Evolutionary conservation across 306 rosid species (phyloP).

Genomic region (Senna tora): DNA sequence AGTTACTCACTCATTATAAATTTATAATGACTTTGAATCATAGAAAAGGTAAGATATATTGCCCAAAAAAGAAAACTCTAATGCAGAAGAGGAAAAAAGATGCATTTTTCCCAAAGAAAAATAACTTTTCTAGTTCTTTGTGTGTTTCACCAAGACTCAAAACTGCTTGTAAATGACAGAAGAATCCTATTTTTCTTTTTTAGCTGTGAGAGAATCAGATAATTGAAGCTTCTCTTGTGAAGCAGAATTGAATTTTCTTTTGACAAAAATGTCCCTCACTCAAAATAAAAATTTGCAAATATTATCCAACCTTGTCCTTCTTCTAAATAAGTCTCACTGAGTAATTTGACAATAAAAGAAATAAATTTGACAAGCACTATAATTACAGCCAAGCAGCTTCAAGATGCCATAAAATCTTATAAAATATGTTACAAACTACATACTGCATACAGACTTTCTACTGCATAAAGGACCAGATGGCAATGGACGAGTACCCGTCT

Average conservation of each 20-base stretch:
- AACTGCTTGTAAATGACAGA: background rate
- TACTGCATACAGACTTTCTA: conserved; percentile 28
- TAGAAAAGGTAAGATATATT: background rate
- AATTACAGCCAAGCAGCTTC: background rate
- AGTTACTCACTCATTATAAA: background rate
- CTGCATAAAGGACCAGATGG: conserved; percentile 20
- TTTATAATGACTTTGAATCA: background rate
- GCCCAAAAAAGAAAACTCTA: background rate
- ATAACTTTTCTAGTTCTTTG: too few species aligned
- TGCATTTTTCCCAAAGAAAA: background rate
- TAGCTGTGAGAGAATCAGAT: background rate
- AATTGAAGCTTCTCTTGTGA: background rate
- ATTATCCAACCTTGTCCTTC: background rate
- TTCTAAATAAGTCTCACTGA: background rate
- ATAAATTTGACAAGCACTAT: background rate
- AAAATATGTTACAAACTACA: background rate
- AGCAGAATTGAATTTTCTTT: background rate
- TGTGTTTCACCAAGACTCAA: background rate
- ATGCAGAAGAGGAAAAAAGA: background rate
- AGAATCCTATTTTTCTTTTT: background rate
- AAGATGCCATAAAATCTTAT: conserved; percentile 8
- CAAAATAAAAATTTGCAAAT: background rate
- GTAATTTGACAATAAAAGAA: background rate
- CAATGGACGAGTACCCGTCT: too few species aligned
- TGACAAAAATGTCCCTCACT: background rate